Evolutionary conservation across 371 early-diverging fungal genomes (phyloP).

Genomic region (Saksenaea oblongispora): DNA sequence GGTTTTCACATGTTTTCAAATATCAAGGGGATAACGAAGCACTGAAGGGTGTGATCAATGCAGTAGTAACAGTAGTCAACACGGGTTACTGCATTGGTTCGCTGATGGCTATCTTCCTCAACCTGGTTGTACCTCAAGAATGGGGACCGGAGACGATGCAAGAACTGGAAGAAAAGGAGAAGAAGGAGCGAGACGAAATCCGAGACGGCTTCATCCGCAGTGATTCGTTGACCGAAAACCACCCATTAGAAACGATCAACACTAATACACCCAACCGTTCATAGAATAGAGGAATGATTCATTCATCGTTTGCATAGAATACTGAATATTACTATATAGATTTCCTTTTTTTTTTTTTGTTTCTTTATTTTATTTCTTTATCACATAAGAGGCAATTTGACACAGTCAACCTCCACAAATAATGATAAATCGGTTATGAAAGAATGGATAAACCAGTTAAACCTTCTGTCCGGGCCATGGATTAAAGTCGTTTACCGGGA

Average conservation of each 20-base stretch:
- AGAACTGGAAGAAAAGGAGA: conserved; percentile 31
- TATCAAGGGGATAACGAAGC: conserved; percentile 53
- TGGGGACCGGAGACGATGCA: conserved; percentile 42
- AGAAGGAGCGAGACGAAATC: conserved; percentile 30
- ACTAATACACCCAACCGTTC: background rate
- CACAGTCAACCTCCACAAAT: background rate
- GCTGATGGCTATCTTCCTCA: conserved; percentile 53
- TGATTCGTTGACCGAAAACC: conserved; percentile 20
- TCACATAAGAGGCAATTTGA: no score
- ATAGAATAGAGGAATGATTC: background rate
- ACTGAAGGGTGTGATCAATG: conserved; percentile 51
- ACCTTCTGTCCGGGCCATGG: background rate
- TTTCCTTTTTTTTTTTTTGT: no score
- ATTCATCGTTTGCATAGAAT: no score
- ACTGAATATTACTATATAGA: no score
- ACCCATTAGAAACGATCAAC: background rate
- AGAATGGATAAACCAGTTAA: no score
- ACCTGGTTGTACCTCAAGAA: conserved; percentile 47
- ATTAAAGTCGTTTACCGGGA: conserved; percentile 39
- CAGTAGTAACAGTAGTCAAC: conserved; percentile 58
- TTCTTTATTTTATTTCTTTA: no score
- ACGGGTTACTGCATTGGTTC: conserved; percentile 60
- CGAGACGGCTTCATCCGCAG: conserved; percentile 36
- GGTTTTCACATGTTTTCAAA: conserved; percentile 59
- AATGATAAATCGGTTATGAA: background rate